phyloP scores from a whole-genome alignment of 148 eudicot species.

The Mesembryanthemum crystallinum region DNA sequence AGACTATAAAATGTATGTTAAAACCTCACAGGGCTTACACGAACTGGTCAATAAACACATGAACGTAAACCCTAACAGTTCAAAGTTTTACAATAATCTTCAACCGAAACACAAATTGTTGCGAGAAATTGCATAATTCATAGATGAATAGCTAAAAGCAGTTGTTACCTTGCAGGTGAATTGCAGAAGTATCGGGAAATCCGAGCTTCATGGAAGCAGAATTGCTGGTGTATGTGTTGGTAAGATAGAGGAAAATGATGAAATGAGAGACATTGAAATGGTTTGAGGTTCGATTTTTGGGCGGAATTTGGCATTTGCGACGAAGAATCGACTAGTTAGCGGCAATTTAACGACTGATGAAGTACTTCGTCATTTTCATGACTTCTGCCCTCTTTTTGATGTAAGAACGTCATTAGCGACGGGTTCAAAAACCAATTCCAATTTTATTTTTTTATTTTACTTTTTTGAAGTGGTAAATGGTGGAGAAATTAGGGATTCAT shows the following conservation, averaged over 20 bases:
- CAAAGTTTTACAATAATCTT: not conserved
- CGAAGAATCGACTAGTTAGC: no score
- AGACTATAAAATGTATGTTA: not conserved
- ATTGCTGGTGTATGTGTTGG: not conserved
- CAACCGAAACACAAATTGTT: not conserved
- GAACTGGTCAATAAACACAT: not conserved
- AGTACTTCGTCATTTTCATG: no score
- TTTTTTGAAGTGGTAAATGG: no score
- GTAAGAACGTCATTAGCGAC: no score
- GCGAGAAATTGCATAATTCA: not conserved
- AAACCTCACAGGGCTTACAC: not conserved
- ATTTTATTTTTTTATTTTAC: no score
- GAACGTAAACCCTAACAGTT: not conserved
- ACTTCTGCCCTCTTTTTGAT: no score
- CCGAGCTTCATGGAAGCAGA: not conserved
- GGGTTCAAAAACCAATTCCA: no score
- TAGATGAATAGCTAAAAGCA: not conserved
- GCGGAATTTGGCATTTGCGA: no score
- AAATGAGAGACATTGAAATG: not conserved
- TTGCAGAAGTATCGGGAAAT: constrained; percentile 7
- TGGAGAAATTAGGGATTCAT: no score
- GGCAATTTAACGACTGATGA: no score
- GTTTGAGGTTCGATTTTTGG: not conserved
- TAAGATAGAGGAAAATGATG: no score
- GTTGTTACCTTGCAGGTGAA: constrained; percentile 25